Evolutionary conservation across 2,329 filamentous ascomycete genomes (phyloP).

Genomic region (Pyrenochaeta sp.): DNA sequence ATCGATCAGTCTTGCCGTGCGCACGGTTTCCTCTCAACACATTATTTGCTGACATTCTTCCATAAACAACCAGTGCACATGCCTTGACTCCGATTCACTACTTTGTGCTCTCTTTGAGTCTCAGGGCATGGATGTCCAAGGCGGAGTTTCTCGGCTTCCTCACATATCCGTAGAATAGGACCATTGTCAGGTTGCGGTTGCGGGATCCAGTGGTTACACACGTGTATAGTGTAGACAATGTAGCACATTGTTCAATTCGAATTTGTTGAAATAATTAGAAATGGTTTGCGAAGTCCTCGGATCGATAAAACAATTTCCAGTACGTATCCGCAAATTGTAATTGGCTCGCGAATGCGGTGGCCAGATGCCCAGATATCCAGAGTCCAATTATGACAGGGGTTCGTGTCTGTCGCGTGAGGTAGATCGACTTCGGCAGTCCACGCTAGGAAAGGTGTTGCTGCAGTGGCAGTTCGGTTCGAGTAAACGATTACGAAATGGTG

Average conservation of each 20-base stretch:
- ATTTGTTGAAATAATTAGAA: constrained; percentile 1
- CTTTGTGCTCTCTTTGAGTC: constrained; percentile 36
- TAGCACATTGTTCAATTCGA: constrained; percentile 34
- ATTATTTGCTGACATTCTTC: constrained; percentile 17
- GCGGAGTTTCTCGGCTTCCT: constrained; percentile 34
- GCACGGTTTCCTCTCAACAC: too few species aligned
- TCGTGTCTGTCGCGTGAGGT: background rate
- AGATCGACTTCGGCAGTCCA: background rate
- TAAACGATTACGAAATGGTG: too few species aligned
- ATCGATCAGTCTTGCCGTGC: too few species aligned
- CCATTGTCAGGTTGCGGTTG: constrained; percentile 37
- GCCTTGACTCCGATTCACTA: constrained; percentile 41
- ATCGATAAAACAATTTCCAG: background rate
- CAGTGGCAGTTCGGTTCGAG: too few species aligned
- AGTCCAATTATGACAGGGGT: background rate
- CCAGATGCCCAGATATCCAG: background rate
- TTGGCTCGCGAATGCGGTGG: background rate
- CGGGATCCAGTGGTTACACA: constrained; percentile 42
- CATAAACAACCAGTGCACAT: constrained; percentile 41
- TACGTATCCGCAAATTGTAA: too few species aligned
- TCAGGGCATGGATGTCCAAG: constrained; percentile 36
- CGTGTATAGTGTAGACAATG: constrained; percentile 41
- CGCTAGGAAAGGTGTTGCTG: too few species aligned
- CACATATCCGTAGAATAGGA: constrained; percentile 36
- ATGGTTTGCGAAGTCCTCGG: background rate